A percentile compares a stretch with the other conserved stretches of the same genome.
Evolutionary conservation across 225 moss, liverwort and hornwort genomes (phyloP).

Genomic region (Pleurozium schreberi): DNA sequence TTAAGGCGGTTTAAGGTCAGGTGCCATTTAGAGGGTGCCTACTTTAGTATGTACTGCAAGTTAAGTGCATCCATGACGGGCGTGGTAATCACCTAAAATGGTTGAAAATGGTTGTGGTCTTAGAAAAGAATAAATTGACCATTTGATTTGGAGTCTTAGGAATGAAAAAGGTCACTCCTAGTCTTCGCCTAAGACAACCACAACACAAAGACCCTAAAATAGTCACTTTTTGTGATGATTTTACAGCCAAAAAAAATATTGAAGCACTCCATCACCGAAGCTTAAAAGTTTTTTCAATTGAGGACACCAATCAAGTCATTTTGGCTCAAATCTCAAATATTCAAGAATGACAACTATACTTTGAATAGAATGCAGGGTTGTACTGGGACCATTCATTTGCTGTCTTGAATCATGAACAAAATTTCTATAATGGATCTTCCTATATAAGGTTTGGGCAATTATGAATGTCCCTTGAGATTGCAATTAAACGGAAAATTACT

Average conservation of each 20-base stretch:
- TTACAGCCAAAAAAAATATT: accelerated
- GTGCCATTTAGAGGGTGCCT: too few species aligned
- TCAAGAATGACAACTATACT: neutral
- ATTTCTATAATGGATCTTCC: accelerated
- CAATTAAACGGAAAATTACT: accelerated
- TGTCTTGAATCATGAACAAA: neutral
- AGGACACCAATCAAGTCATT: neutral
- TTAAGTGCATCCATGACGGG: neutral
- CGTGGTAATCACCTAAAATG: too few species aligned
- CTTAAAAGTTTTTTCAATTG: neutral
- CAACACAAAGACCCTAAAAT: neutral
- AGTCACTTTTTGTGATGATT: too few species aligned
- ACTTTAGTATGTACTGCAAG: too few species aligned
- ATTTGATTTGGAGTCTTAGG: neutral
- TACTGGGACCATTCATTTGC: neutral
- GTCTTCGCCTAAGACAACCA: neutral
- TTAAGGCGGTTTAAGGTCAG: too few species aligned
- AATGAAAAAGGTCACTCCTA: too few species aligned
- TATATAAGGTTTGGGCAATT: neutral
- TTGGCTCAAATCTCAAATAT: neutral
- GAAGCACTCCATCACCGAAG: accelerated
- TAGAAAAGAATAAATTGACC: too few species aligned
- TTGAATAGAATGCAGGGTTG: neutral
- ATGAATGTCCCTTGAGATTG: neutral
- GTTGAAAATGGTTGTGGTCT: too few species aligned